These are phyloP conservation scores for Pigoraptor vietnamica DNA, from an alignment of 78 protist species.

Conservation along the genomic window DNA sequence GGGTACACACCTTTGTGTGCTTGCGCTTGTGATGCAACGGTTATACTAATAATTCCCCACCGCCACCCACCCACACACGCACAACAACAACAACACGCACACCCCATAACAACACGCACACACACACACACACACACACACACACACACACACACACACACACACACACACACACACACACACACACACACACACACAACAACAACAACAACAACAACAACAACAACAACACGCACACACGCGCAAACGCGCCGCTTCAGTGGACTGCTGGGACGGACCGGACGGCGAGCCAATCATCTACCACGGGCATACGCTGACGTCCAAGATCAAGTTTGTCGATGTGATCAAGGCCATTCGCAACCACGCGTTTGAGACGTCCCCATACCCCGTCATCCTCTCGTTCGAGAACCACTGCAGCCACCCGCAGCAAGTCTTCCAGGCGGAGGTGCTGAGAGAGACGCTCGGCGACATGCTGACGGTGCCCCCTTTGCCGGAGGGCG, in stretches of 20 bases:
- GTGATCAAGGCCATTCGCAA: slow-evolving; percentile 40
- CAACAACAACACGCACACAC: no score
- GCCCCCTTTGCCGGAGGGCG: not conserved
- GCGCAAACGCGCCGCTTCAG: no score
- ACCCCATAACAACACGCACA: no score
- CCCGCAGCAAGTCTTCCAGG: slow-evolving; percentile 14
- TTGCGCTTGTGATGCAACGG: not conserved
- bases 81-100: no score
- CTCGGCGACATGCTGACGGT: not conserved
- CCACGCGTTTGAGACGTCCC: slow-evolving; percentile 59
- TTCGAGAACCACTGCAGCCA: slow-evolving; percentile 60
- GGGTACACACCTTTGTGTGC: not conserved
- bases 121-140: no score
- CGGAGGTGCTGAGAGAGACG: not conserved
- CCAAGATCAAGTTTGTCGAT: slow-evolving; percentile 53
- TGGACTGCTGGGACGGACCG: slow-evolving; percentile 82
- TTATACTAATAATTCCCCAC: not conserved
- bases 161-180: no score
- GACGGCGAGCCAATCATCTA: slow-evolving; percentile 72
- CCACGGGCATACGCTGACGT: slow-evolving; percentile 76
- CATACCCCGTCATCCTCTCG: slow-evolving; percentile 78
- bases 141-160: no score
- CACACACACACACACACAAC: no score
- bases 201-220: no score
- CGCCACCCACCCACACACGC: not conserved